A percentile compares a stretch with the other conserved stretches of the same genome.
Evolutionary conservation across 495 filamentous ascomycete species (phyloP).

Genomic region (Daldinia grandis): DNA sequence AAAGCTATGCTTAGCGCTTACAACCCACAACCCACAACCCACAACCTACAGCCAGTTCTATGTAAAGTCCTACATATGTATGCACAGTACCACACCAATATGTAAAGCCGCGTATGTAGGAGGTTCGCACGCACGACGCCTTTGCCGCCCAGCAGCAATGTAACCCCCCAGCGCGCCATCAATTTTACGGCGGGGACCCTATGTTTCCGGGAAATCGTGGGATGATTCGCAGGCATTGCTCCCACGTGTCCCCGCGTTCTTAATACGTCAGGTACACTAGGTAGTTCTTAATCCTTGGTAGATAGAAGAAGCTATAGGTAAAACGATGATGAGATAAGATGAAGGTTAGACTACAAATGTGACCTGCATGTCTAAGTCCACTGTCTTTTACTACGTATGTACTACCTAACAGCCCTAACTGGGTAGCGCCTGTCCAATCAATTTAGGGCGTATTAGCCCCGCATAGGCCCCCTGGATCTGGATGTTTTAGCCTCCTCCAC

Average conservation of each 20-base stretch:
- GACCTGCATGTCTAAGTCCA: constrained; percentile 20
- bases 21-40: not conserved
- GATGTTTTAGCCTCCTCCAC: constrained; percentile 35
- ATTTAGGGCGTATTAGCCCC: constrained; percentile 15
- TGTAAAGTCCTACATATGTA: constrained; percentile 1
- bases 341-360: constrained; percentile 16
- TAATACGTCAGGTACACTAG: no score
- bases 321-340: constrained; percentile 1
- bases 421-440: not conserved
- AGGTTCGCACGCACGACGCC: constrained; percentile 4
- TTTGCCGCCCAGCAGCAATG: constrained; percentile 41
- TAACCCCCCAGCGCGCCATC: constrained; percentile 32
- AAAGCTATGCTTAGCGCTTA: constrained; percentile 39
- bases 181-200: constrained; percentile 17
- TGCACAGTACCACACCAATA: constrained; percentile 11
- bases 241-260: constrained; percentile 34
- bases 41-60: no score
- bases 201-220: constrained; percentile 18
- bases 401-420: constrained; percentile 32
- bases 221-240: constrained; percentile 35
- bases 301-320: not conserved
- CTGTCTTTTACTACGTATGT: not conserved
- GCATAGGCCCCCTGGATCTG: constrained; percentile 27
- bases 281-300: not conserved
- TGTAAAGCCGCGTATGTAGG: constrained; percentile 26